Conservation (phyloP, 768 basidiomycete genomes). For the Lanmaoa pseudosensibilis region DNA sequence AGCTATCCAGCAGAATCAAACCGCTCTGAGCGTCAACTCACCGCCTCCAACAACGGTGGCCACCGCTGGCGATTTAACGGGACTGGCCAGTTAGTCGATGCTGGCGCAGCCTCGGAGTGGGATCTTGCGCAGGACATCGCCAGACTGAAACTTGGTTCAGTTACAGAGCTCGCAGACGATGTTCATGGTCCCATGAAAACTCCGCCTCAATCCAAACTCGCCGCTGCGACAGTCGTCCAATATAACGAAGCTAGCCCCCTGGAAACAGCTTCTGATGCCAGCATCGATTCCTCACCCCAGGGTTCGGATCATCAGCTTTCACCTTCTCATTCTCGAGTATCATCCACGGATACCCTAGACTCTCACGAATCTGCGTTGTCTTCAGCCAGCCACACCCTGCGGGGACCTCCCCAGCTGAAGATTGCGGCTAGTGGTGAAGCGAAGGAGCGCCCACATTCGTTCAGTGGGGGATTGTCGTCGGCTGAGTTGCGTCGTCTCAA, state of each 20-base stretch:
- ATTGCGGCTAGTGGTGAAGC: constrained; percentile 51
- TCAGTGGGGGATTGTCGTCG: constrained; percentile 72
- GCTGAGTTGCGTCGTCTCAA: constrained; percentile 76
- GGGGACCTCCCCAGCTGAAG: constrained; percentile 56
- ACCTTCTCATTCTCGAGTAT: constrained; percentile 76
- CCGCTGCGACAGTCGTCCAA: constrained; percentile 51
- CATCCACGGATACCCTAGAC: constrained; percentile 74
- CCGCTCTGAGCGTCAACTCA: constrained; percentile 41
- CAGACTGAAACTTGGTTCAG: constrained; percentile 65
- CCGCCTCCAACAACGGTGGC: constrained; percentile 36
- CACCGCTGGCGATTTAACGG: constrained; percentile 65
- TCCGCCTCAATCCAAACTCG: constrained; percentile 64
- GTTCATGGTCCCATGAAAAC: constrained; percentile 56
- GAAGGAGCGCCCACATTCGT: constrained; percentile 79
- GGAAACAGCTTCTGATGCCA: constrained; percentile 69
- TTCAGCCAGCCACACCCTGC: constrained; percentile 54
- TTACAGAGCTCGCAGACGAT: constrained; percentile 50
- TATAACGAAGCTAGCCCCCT: constrained; percentile 68
- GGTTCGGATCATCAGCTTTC: constrained; percentile 64
- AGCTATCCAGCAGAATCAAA: constrained; percentile 23
- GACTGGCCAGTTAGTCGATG: constrained; percentile 61
- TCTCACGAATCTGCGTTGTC: constrained; percentile 57
- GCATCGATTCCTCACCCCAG: constrained; percentile 72
- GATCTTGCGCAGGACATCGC: constrained; percentile 72
- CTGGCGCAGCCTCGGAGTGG: constrained; percentile 59